Evolutionary conservation across 2,329 filamentous ascomycete genomes (phyloP), one percentile per base, ranked within the genome.

Genomic region (Epichloe scottii): DNA sequence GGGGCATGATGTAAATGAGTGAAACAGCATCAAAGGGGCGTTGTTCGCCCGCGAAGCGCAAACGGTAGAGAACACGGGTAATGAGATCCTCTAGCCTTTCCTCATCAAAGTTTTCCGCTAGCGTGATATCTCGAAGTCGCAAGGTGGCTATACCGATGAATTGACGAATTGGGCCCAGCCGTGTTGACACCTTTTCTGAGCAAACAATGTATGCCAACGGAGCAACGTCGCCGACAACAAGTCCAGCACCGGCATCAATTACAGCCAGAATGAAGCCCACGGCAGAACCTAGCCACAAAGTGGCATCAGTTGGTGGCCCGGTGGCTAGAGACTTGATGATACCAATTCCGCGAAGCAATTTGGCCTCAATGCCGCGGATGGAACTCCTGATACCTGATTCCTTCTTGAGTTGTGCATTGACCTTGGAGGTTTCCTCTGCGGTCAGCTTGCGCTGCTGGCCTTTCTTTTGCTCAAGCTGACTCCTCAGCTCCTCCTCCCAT

Each of bases 401-500:
- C 67, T 95, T 97, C 53, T 81, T 84, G 26, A 97, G 72, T 61
- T 98, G 93, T 6, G 87, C 85, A 49, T 93, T 91, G 52, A 97
- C 87, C 67, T 95, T 97, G 33, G 84, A 79, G 57, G 85, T 84
- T 61, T 98, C 91, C 37, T 97, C 93, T 0, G 87, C 70, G 0
- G 88, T 93, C 10, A 97, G 79, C 68, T 96, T 98, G 71, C 89
- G 91, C 59, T 89, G 82, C 54, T 87, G 81, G 1, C 91, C 91
- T 66, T 91, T 95, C 73, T 97, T 98, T 63, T 87, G 78, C n/a
- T 90, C 89, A 40, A 98, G 70, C 60, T 96, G 89, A 39, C 81
- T 77, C 52, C 90, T 78, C 7, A 98, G 75, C 56, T 98, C 93
- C 64, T 91, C 86, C 67, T 98, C 93, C 93, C 94, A 98, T 67